Conservation (phyloP, 2,329 filamentous ascomycete species). For the Penicillium decumbens region DNA sequence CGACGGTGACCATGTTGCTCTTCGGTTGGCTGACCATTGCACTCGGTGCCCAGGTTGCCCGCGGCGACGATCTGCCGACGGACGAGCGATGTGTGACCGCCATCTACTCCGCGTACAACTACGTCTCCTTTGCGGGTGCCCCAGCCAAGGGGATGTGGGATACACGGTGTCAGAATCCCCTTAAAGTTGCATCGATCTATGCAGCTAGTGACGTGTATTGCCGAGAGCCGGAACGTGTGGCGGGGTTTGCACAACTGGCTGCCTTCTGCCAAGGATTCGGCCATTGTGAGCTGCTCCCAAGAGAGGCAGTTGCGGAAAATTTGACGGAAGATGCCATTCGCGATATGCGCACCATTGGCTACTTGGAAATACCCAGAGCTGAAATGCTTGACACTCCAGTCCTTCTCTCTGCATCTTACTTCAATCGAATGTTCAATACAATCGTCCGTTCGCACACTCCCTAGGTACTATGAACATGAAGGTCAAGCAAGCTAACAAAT, state of each 20-base stretch:
- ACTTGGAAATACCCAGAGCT: conserved; percentile 23
- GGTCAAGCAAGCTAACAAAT: not conserved
- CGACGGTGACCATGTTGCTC: conserved; percentile 18
- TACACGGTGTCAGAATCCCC: conserved; percentile 31
- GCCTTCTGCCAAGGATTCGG: conserved; percentile 23
- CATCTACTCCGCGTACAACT: conserved; percentile 31
- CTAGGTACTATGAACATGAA: not conserved
- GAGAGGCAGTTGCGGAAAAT: conserved; percentile 28
- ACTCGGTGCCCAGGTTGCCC: conserved; percentile 4
- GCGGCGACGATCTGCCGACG: conserved; percentile 9
- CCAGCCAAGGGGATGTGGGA: conserved; percentile 19
- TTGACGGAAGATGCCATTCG: conserved; percentile 33
- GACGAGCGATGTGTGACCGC: conserved; percentile 34
- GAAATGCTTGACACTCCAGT: conserved; percentile 25
- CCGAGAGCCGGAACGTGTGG: conserved; percentile 18
- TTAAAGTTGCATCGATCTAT: conserved; percentile 35
- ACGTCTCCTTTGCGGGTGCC: conserved; percentile 28
- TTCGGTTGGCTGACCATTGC: conserved; percentile 17
- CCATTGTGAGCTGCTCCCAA: conserved; percentile 24
- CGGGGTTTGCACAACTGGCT: conserved; percentile 23
- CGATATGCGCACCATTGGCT: conserved; percentile 32
- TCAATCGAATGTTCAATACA: conserved; percentile 28
- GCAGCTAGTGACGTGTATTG: conserved; percentile 35
- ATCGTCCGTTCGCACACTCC: conserved; percentile 24
- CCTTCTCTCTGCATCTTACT: conserved; percentile 32